These are phyloP conservation scores for Oxalis stricta DNA, from an alignment of 441 rosid species.

Conservation along the genomic window DNA sequence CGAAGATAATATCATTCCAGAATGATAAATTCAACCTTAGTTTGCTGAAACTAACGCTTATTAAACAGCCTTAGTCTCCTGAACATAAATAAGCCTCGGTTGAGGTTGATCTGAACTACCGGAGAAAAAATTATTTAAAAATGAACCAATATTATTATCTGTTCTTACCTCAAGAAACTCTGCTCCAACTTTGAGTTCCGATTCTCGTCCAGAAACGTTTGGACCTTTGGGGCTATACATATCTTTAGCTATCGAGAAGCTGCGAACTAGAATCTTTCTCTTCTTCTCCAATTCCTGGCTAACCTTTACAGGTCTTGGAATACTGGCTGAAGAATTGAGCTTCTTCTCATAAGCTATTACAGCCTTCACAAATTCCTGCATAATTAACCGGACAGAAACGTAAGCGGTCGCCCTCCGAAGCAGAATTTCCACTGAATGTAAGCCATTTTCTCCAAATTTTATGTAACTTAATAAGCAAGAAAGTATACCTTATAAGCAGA, in stretches of 20 bases:
- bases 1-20: background rate
- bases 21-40: background rate
- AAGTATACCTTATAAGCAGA: constrained; percentile 36
- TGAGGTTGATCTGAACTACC: background rate
- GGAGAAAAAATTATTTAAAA: background rate
- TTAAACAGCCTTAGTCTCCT: too few relatives aligned
- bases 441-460: background rate
- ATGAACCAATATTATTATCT: background rate
- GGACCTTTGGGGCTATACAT: constrained; percentile 21
- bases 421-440: background rate
- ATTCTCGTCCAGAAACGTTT: constrained; percentile 19
- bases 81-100: too few relatives aligned
- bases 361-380: constrained; percentile 42
- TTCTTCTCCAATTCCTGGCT: constrained; percentile 24
- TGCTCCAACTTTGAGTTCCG: constrained; percentile 40
- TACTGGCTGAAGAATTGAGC: constrained; percentile 10
- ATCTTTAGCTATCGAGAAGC: constrained; percentile 35
- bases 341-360: constrained; percentile 29
- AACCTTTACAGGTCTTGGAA: constrained; percentile 12
- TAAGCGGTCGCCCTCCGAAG: background rate
- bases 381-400: background rate
- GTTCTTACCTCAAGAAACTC: constrained; percentile 39
- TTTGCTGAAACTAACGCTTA: too few relatives aligned
- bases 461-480: background rate
- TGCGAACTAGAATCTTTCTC: constrained; percentile 24